phyloP scores from a whole-genome alignment of 1,284 basidiomycete genomes.

The Tremellales sp. region DNA sequence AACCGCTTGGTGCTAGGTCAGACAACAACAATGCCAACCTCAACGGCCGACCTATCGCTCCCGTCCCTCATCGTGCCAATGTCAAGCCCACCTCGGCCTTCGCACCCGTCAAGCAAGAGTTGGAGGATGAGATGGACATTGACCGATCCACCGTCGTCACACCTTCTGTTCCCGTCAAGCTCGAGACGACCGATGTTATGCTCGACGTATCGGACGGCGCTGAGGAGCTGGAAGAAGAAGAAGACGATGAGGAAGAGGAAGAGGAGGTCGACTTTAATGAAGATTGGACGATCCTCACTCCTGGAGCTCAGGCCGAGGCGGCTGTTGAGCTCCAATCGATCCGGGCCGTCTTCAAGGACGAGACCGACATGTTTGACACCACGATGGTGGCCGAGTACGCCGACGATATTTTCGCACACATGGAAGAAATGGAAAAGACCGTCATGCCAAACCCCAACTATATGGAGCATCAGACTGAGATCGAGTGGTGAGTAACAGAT shows the following conservation, averaged over 20 bases:
- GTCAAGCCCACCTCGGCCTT: constrained; percentile 15
- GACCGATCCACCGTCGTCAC: constrained; percentile 14
- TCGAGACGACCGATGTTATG: neutral
- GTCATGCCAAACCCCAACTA: constrained; percentile 92
- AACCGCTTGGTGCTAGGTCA: constrained; percentile 31
- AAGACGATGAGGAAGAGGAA: constrained; percentile 30
- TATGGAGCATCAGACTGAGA: constrained; percentile 91
- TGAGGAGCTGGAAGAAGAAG: constrained; percentile 13
- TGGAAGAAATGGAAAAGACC: constrained; percentile 82
- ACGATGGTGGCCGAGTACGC: constrained; percentile 99
- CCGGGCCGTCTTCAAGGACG: constrained; percentile 56
- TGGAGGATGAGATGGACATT: constrained; percentile 34
- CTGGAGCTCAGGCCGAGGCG: constrained; percentile 36
- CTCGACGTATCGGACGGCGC: constrained; percentile 15
- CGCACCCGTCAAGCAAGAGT: constrained; percentile 13
- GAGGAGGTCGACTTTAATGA: constrained; percentile 55
- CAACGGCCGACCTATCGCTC: constrained; percentile 34
- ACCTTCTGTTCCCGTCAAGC: constrained; percentile 5
- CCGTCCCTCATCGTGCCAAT: constrained; percentile 31
- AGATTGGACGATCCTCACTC: constrained; percentile 63
- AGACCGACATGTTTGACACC: constrained; percentile 80
- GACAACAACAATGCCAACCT: constrained; percentile 10
- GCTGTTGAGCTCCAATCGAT: constrained; percentile 42
- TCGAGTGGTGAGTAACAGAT: constrained; percentile 66
- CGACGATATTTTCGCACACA: constrained; percentile 95